Percentiles rank a stretch among this genome's conserved stretches.
phyloP scores from a whole-genome alignment of 768 basidiomycete genomes.

The Arthromyces matolae region DNA sequence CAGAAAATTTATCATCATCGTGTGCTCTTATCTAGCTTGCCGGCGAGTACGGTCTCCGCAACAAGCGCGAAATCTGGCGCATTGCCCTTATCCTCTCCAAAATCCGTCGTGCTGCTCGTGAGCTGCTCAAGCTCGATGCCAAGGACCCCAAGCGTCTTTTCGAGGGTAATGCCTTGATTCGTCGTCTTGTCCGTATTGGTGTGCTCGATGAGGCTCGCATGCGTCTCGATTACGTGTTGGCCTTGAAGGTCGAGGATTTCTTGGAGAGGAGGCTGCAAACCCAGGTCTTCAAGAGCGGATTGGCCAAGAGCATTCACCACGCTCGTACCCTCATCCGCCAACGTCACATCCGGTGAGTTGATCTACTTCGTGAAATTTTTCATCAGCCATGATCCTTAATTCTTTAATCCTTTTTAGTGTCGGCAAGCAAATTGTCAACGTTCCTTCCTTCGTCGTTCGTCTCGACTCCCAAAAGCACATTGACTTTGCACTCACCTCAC shows the following conservation, averaged over 20 bases:
- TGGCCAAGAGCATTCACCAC: slow-evolving; percentile 98
- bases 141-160: slow-evolving; percentile 99
- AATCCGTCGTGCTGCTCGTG: slow-evolving; percentile 99
- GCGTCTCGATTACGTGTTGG: slow-evolving; percentile 99
- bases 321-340: slow-evolving; percentile 97
- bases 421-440: slow-evolving; percentile 98
- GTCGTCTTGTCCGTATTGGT: slow-evolving; percentile 96
- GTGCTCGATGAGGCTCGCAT: slow-evolving; percentile 98
- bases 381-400: neutral
- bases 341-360: slow-evolving; percentile 88
- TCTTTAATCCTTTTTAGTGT: slow-evolving; percentile 50
- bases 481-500: slow-evolving; percentile 96
- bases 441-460: slow-evolving; percentile 97
- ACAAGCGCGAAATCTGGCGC: slow-evolving; percentile 99
- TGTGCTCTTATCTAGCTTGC: slow-evolving; percentile 66
- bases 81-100: slow-evolving; percentile 97
- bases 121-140: slow-evolving; percentile 99
- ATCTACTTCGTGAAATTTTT: slow-evolving; percentile 2
- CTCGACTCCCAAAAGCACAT: slow-evolving; percentile 99
- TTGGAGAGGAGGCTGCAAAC: slow-evolving; percentile 99
- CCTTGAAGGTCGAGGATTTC: slow-evolving; percentile 99
- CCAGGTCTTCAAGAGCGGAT: slow-evolving; percentile 98
- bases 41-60: slow-evolving; percentile 99
- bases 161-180: slow-evolving; percentile 96
- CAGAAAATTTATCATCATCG: neutral